Conservation (phyloP, 2,329 filamentous ascomycete genomes). For the Stagonosporopsis tanaceti region DNA sequence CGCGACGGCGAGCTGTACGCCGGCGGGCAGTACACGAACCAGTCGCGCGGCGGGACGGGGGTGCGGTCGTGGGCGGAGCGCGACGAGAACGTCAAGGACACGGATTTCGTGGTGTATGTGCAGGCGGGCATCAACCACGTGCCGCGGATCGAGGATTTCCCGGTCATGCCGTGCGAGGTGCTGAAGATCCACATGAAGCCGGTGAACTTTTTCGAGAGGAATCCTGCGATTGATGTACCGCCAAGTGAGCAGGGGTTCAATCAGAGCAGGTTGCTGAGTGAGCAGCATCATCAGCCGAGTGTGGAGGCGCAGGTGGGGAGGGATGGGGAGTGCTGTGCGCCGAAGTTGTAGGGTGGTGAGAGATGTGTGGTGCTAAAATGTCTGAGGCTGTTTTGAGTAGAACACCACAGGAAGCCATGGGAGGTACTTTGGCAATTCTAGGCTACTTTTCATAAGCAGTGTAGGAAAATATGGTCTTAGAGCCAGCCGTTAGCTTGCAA, state of each 20-base stretch:
- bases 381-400: no score
- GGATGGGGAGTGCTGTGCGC: slow-evolving; percentile 51
- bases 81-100: slow-evolving; percentile 63
- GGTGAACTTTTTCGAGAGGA: slow-evolving; percentile 66
- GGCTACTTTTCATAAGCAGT: no score
- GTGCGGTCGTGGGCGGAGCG: slow-evolving; percentile 59
- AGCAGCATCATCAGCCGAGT: slow-evolving; percentile 49
- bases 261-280: slow-evolving; percentile 47
- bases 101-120: slow-evolving; percentile 65
- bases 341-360: slow-evolving; percentile 29
- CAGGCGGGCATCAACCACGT: slow-evolving; percentile 68
- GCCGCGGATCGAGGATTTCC: slow-evolving; percentile 64
- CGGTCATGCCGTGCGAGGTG: slow-evolving; percentile 66
- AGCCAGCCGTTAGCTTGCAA: no score
- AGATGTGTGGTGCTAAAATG: no score
- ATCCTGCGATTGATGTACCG: slow-evolving; percentile 67
- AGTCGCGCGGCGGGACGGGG: slow-evolving; percentile 62
- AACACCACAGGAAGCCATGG: no score
- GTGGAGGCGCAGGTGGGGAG: slow-evolving; percentile 47
- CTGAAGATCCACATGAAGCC: slow-evolving; percentile 66
- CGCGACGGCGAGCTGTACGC: slow-evolving; percentile 67
- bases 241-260: slow-evolving; percentile 60
- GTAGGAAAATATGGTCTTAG: no score
- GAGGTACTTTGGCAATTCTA: no score
- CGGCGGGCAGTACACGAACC: slow-evolving; percentile 67